Percentiles rank a stretch among this genome's conserved stretches.
Evolutionary conservation across 805 yeast species (phyloP).

Genomic region (Scheffersomyces spartinae): DNA sequence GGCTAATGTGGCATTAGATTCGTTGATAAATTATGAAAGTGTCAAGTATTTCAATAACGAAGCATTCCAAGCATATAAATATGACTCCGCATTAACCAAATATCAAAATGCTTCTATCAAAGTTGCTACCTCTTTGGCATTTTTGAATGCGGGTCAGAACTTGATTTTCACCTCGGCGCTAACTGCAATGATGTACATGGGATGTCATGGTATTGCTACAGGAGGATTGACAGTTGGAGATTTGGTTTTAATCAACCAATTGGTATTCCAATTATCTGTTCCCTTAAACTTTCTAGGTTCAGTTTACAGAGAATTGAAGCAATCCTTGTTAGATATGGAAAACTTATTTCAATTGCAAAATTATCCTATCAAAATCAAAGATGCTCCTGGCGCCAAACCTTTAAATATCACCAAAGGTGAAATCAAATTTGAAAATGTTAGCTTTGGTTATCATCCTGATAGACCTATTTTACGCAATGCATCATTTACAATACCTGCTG

Average conservation of each 20-base stretch:
- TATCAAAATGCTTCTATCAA: slow-evolving; percentile 71
- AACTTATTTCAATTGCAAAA: slow-evolving; percentile 78
- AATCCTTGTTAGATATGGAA: slow-evolving; percentile 92
- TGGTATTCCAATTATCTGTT: slow-evolving; percentile 90
- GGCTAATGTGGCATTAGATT: slow-evolving; percentile 90
- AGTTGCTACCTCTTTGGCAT: slow-evolving; percentile 78
- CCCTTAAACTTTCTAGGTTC: slow-evolving; percentile 93
- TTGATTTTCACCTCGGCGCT: slow-evolving; percentile 76
- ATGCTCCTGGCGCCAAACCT: slow-evolving; percentile 51
- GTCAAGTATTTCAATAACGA: slow-evolving; percentile 95
- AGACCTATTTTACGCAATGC: slow-evolving; percentile 78
- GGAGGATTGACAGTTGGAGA: slow-evolving; percentile 89
- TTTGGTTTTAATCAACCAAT: slow-evolving; percentile 84
- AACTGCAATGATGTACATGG: slow-evolving; percentile 97
- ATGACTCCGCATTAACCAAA: slow-evolving; percentile 57
- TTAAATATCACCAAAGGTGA: slow-evolving; percentile 52
- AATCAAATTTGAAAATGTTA: slow-evolving; percentile 78
- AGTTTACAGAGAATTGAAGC: slow-evolving; percentile 90
- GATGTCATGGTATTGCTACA: slow-evolving; percentile 80
- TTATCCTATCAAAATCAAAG: slow-evolving; percentile 55
- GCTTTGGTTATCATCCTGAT: slow-evolving; percentile 85
- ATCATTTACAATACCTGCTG: slow-evolving; percentile 79
- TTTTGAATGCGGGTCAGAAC: slow-evolving; percentile 69
- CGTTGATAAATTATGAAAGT: slow-evolving; percentile 86
- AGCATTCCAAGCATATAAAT: slow-evolving; percentile 62